Percentiles rank a stretch among this genome's conserved stretches.
These are phyloP conservation scores for Cylindrotheca fusiformis DNA, from an alignment of 108 stramenopile genomes.

Conservation along the genomic window DNA sequence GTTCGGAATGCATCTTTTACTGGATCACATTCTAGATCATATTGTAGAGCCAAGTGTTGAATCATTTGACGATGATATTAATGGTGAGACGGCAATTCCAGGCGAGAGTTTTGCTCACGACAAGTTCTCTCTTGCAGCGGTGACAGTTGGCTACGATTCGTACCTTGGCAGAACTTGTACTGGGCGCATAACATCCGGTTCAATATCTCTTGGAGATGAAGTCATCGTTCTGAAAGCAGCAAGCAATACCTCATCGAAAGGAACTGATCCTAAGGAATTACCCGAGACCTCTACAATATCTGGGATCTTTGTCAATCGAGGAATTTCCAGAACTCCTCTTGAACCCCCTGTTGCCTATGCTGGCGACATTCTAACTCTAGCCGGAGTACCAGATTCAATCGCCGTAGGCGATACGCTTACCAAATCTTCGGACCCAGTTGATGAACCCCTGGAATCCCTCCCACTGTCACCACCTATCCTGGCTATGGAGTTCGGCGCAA, in stretches of 20 bases:
- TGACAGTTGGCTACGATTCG: conserved; percentile 83
- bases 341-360: conserved; percentile 78
- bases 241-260: neutral
- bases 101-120: conserved; percentile 46
- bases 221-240: conserved; percentile 46
- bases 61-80: conserved; percentile 25
- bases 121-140: conserved; percentile 81
- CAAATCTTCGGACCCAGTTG: conserved; percentile 45
- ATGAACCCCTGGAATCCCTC: conserved; percentile 67
- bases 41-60: conserved; percentile 77
- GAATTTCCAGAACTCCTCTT: conserved; percentile 65
- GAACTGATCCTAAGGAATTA: neutral
- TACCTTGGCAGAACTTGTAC: conserved; percentile 84
- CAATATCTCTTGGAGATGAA: conserved; percentile 42
- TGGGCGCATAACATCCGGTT: conserved; percentile 74
- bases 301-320: conserved; percentile 79
- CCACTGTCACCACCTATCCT: conserved; percentile 95
- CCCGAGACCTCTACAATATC: conserved; percentile 31
- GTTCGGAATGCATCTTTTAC: conserved; percentile 70
- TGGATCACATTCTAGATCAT: conserved; percentile 75
- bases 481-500: conserved; percentile 95
- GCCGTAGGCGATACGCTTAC: conserved; percentile 94
- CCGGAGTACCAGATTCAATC: conserved; percentile 84
- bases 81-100: conserved; percentile 3
- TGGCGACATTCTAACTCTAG: conserved; percentile 94